phyloP scores from a whole-genome alignment of 441 rosid genomes.

The Gossypium gossypioides region DNA sequence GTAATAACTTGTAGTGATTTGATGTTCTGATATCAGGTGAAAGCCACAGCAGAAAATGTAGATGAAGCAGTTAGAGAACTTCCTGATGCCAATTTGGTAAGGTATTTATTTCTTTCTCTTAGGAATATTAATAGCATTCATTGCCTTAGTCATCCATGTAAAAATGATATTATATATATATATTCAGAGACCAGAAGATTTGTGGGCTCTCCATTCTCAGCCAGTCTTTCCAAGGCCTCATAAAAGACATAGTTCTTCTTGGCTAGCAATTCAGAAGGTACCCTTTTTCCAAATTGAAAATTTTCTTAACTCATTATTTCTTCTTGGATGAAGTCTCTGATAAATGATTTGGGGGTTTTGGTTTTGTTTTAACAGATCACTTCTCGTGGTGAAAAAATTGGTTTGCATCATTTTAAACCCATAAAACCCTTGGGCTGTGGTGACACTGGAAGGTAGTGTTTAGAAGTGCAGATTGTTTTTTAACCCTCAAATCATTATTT shows the following conservation, averaged over 20 bases:
- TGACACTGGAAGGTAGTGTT: slow-evolving; percentile 84
- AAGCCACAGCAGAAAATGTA: slow-evolving; percentile 89
- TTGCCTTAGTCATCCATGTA: not conserved
- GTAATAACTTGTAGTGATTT: not conserved
- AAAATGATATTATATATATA: slow-evolving; percentile 4
- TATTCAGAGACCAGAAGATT: slow-evolving; percentile 84
- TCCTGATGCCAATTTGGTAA: slow-evolving; percentile 95
- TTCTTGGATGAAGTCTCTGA: not conserved
- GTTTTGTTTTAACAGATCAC: slow-evolving; percentile 38
- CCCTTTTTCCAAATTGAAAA: not conserved
- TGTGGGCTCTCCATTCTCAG: slow-evolving; percentile 80
- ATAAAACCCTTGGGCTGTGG: slow-evolving; percentile 90
- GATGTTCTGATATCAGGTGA: slow-evolving; percentile 41
- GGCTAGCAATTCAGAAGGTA: slow-evolving; percentile 87
- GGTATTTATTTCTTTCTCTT: slow-evolving; percentile 36
- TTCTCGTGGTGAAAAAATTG: slow-evolving; percentile 61
- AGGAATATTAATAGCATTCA: slow-evolving; percentile 12
- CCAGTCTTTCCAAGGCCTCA: slow-evolving; percentile 83
- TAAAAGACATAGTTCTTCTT: slow-evolving; percentile 51
- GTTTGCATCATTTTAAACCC: slow-evolving; percentile 85
- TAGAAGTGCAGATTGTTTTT: not conserved
- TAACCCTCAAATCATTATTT: not conserved
- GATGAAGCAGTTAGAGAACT: slow-evolving; percentile 92
- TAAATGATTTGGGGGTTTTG: not conserved
- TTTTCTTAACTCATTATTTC: not conserved